A percentile compares a stretch with the other conserved stretches of the same genome.
Conservation (phyloP, 2,329 filamentous ascomycete species). For the Paecilomyces niveus region DNA sequence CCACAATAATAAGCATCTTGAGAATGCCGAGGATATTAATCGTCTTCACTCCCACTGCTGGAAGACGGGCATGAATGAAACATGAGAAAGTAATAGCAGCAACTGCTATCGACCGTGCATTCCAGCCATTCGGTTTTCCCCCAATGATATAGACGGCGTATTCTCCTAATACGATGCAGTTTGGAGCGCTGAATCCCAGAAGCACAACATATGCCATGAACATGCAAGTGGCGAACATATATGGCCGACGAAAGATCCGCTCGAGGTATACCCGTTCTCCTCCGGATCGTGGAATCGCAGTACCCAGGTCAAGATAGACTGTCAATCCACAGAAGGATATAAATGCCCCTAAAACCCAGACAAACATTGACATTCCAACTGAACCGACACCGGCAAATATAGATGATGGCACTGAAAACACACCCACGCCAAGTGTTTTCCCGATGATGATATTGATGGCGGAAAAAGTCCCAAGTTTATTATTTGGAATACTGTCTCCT, state of each 20-base stretch:
- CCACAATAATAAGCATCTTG: conserved; percentile 39
- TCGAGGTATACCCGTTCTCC: conserved; percentile 46
- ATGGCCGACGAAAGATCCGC: conserved; percentile 37
- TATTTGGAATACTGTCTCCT: background rate
- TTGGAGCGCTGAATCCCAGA: conserved; percentile 37
- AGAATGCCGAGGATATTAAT: conserved; percentile 40
- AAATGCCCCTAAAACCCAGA: conserved; percentile 48
- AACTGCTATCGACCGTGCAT: conserved; percentile 32
- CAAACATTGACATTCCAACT: conserved; percentile 46
- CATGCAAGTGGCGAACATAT: conserved; percentile 41
- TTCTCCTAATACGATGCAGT: conserved; percentile 37
- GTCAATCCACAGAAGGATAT: conserved; percentile 41
- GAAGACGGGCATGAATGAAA: background rate
- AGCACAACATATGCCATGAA: conserved; percentile 43
- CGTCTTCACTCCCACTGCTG: conserved; percentile 28
- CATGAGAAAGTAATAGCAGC: conserved; percentile 23
- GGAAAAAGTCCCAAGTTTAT: background rate
- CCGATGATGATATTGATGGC: conserved; percentile 26
- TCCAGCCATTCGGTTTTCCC: conserved; percentile 25
- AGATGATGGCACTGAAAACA: conserved; percentile 52
- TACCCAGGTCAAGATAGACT: conserved; percentile 43
- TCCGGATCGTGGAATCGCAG: conserved; percentile 38
- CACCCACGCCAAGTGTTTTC: conserved; percentile 33
- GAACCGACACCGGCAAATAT: conserved; percentile 50
- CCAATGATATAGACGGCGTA: conserved; percentile 34